Evolutionary conservation across 1,284 basidiomycete genomes (phyloP), one percentile per base, ranked within the genome.

Genomic region (Mycena sp.): DNA sequence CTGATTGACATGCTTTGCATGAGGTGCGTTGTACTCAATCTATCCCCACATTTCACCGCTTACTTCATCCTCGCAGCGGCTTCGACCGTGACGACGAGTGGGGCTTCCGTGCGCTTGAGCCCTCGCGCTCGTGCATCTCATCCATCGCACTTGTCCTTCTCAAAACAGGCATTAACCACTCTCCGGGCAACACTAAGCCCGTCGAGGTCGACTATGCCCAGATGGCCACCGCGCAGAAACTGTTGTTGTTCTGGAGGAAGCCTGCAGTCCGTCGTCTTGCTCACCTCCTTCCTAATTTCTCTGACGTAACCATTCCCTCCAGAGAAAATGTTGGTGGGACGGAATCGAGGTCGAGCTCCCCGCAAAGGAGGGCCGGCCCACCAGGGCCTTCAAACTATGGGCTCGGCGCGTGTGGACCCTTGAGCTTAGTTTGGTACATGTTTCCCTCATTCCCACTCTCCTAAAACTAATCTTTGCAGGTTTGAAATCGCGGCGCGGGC

Each of bases 251-350:
- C 84, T 99, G 97, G 97, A 86, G 97, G 75, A 99, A 99, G 79
- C 97, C 97, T 30, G 97, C 97, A 17, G 95, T 97, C 77, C 71
- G 93, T 86, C 43, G 45, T 67, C 70, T 57, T 62, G 26, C 21
- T 58, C 26, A 29, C 35, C 26, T n/a, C n/a, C n/a, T n/a, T n/a
- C n/a, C n/a, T n/a, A n/a, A n/a, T n/a, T n/a, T n/a, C n/a, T n/a
- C n/a, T n/a, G n/a, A n/a, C n/a, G n/a, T n/a, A n/a, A n/a, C n/a
- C n/a, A 12, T 35, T 35, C 32, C 25, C 54, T 57, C 23, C 63
- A 96, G 95, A 87, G 97, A 56, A 99, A 99, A 80, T 99, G 98
- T 80, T 99, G 97, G 97, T 99, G 97, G 97, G 98, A 99, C 73
- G 96, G 96, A 17, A 86, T 96, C 51, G 96, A 99, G 70, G 87